Percentiles rank a stretch among this genome's conserved stretches.
phyloP scores from a whole-genome alignment of 2,329 filamentous ascomycete genomes.

The Tolypocladium inflatum region DNA sequence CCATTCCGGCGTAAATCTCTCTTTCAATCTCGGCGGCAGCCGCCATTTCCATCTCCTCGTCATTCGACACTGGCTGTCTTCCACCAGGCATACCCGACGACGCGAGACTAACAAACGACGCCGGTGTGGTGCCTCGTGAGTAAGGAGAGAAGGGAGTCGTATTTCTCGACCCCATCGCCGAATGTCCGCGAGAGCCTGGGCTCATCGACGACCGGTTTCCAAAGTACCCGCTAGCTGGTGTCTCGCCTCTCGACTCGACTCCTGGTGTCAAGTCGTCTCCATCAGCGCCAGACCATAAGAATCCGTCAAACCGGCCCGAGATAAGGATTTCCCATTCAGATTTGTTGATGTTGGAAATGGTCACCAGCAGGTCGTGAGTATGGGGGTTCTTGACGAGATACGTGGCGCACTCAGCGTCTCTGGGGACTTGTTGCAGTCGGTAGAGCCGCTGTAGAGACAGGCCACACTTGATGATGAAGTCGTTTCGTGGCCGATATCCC shows the following conservation, averaged over 20 bases:
- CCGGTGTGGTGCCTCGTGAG: constrained; percentile 46
- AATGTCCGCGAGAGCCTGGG: constrained; percentile 29
- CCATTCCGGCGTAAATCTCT: constrained; percentile 91
- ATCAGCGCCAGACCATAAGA: constrained; percentile 88
- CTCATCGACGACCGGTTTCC: constrained; percentile 24
- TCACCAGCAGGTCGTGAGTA: constrained; percentile 79
- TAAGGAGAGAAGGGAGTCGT: constrained; percentile 40
- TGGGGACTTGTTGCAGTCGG: constrained; percentile 59
- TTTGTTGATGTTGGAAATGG: constrained; percentile 75
- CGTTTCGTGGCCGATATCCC: constrained; percentile 53
- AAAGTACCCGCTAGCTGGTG: constrained; percentile 41
- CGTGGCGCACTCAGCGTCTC: constrained; percentile 77
- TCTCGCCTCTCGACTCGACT: constrained; percentile 43
- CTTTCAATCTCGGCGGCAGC: constrained; percentile 85
- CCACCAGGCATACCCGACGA: constrained; percentile 34
- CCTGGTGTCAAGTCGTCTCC: constrained; percentile 34
- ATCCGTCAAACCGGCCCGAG: constrained; percentile 90
- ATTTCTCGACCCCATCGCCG: constrained; percentile 33
- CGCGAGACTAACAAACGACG: constrained; percentile 48
- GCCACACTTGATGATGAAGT: constrained; percentile 66
- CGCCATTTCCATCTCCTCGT: constrained; percentile 89
- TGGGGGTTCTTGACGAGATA: constrained; percentile 76
- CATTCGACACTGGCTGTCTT: constrained; percentile 65
- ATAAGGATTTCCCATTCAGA: constrained; percentile 96
- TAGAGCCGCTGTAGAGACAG: constrained; percentile 80